Evolutionary conservation across 805 yeast species (phyloP), one percentile per base, ranked within the genome.

Genomic region (Kodamaea fukazawae): DNA sequence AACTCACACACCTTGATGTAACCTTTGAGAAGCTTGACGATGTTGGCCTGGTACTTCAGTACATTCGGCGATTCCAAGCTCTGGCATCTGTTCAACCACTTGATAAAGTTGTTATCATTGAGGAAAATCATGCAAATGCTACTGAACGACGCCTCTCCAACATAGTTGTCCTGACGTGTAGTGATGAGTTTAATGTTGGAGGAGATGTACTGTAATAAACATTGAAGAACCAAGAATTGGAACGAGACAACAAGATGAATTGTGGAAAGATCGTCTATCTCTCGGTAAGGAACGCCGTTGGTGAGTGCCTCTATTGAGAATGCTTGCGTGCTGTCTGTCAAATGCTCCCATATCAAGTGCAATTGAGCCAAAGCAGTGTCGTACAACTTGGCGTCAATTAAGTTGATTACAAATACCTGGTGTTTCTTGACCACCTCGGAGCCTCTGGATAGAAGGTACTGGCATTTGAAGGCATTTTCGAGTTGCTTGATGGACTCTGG

Each of bases 221-320:
- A 48, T 38, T 64, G 70, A 11, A 63, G 34, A 3, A 51, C 29
- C 27, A 64, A 44, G 34, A 62, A 61, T 43, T 64, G 61, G 42
- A 44, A 58, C 4, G 67, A 34, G n/a, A 39, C 27, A 4, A 35
- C 23, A 3, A 34, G 32, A 12, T 39, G 42, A 7, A 39, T 34
- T 2, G 29, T 7, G 3, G 30, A 22, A 9, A 39, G 17, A 18
- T 39, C 36, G 5, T 13, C 22, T 3, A 4, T 7, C 4, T 31
- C 31, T 11, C 23, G 26, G 13, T 16, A 38, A 6, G 41, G 36
- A 4, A 32, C 16, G 3, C 41, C 41, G 7, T 20, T 29, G 7
- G 32, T 16, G 11, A 38, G 27, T 8, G 12, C 20, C 4, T 14
- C 32, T 9, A 27, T 28, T 8, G 38, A 16, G 12, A 35, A 35